Conservation (phyloP, 2,329 filamentous ascomycete species). For the Talaromyces islandicus region DNA sequence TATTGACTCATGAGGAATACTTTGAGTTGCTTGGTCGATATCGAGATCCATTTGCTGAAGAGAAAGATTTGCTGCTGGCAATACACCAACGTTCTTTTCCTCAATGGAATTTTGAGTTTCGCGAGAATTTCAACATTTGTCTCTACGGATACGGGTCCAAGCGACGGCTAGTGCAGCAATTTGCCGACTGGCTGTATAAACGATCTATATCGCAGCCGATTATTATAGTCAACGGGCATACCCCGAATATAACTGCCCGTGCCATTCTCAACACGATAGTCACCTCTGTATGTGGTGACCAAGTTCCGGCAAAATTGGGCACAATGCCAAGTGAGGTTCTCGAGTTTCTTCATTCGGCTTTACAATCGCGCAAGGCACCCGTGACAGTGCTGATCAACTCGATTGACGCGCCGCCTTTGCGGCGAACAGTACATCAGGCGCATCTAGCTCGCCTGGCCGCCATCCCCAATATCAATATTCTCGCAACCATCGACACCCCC, state of each 20-base stretch:
- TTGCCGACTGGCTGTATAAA: constrained; percentile 64
- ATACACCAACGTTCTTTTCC: constrained; percentile 76
- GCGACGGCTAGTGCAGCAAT: constrained; percentile 63
- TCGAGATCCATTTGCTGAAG: constrained; percentile 62
- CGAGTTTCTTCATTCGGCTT: constrained; percentile 56
- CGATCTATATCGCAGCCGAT: constrained; percentile 53
- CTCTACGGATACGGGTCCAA: constrained; percentile 93
- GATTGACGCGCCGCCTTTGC: constrained; percentile 72
- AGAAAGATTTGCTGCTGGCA: constrained; percentile 65
- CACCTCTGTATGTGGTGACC: constrained; percentile 48
- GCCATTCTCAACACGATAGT: constrained; percentile 55
- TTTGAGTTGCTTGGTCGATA: constrained; percentile 63
- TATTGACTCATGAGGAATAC: constrained; percentile 90
- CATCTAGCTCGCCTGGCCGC: constrained; percentile 71
- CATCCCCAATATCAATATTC: constrained; percentile 63
- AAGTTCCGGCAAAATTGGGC: constrained; percentile 46
- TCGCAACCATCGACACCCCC: constrained; percentile 81
- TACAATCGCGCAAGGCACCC: constrained; percentile 44
- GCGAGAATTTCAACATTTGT: constrained; percentile 81
- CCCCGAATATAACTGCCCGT: constrained; percentile 38
- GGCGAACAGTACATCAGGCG: constrained; percentile 63
- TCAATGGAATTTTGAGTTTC: constrained; percentile 89
- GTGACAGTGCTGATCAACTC: constrained; percentile 77
- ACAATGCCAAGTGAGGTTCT: constrained; percentile 65
- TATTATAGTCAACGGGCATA: constrained; percentile 82